Percentiles rank a stretch among this genome's conserved stretches.
Conservation (phyloP, 352 stramenopile species). For the Phytophthora agathidicida region DNA sequence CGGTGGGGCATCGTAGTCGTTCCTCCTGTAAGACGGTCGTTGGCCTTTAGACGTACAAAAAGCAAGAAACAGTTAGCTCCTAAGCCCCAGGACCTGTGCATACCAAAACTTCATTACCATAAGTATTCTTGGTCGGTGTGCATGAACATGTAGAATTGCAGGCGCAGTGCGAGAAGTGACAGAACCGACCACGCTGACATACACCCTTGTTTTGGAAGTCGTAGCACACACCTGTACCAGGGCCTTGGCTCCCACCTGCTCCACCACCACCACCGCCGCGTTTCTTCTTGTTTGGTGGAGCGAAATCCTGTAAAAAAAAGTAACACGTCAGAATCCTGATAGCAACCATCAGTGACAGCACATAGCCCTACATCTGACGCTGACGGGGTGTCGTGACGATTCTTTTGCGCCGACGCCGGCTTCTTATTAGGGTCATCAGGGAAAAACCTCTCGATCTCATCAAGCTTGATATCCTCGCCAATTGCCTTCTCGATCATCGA, state of each 20-base stretch:
- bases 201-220: conserved; percentile 91
- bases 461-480: conserved; percentile 75
- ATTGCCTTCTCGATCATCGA: conserved; percentile 74
- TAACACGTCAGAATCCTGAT: not conserved
- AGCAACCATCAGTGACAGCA: not conserved
- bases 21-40: conserved; percentile 79
- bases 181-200: conserved; percentile 82
- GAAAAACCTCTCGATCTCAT: conserved; percentile 86
- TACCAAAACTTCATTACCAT: conserved; percentile 48
- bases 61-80: conserved; percentile 17
- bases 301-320: conserved; percentile 49
- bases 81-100: not conserved
- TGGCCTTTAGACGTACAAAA: conserved; percentile 49
- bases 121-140: conserved; percentile 84
- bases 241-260: conserved; percentile 34
- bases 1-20: conserved; percentile 81
- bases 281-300: conserved; percentile 72
- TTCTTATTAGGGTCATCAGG: conserved; percentile 72
- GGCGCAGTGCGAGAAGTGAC: conserved; percentile 88
- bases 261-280: conserved; percentile 36
- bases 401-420: conserved; percentile 40
- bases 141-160: conserved; percentile 88
- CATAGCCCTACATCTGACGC: conserved; percentile 45
- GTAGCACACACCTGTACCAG: conserved; percentile 85
- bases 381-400: conserved; percentile 38